phyloP scores from a whole-genome alignment of 1,284 basidiomycete genomes.

The Acaromyces ingoldii region DNA sequence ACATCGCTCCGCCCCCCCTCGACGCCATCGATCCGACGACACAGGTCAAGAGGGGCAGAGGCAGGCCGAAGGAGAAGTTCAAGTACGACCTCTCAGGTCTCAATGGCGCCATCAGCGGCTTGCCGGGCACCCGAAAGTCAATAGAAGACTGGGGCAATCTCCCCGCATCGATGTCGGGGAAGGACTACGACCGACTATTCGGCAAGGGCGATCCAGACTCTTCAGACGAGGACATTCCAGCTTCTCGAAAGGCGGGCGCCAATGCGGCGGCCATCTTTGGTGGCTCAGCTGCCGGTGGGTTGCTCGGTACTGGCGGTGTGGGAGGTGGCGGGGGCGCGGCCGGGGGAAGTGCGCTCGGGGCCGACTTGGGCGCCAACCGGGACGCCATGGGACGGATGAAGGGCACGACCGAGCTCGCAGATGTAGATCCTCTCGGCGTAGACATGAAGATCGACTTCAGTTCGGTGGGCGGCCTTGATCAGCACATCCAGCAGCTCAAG shows the following conservation, averaged over 20 bases:
- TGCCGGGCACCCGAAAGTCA: slow-evolving; percentile 33
- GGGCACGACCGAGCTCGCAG: slow-evolving; percentile 67
- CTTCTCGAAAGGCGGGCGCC: slow-evolving; percentile 18
- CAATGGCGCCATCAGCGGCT: slow-evolving; percentile 14
- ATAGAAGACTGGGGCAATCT: slow-evolving; percentile 37
- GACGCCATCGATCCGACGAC: neutral
- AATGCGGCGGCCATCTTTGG: slow-evolving; percentile 13
- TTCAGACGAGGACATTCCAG: slow-evolving; percentile 41
- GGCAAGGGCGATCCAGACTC: slow-evolving; percentile 41
- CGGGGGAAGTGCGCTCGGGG: slow-evolving; percentile 22
- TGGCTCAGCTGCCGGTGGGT: slow-evolving; percentile 17
- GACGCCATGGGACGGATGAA: slow-evolving; percentile 30
- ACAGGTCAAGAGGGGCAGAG: neutral
- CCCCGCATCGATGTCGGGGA: slow-evolving; percentile 42
- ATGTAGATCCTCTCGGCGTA: slow-evolving; percentile 90
- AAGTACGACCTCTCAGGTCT: slow-evolving; percentile 9
- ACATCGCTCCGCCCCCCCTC: slow-evolving; percentile 42
- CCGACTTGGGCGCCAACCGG: slow-evolving; percentile 10
- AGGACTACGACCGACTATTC: slow-evolving; percentile 45
- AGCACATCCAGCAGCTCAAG: slow-evolving; percentile 93
- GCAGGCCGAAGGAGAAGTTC: no score
- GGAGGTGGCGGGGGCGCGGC: slow-evolving; percentile 13
- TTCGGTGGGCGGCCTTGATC: slow-evolving; percentile 92
- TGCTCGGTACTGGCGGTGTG: slow-evolving; percentile 30
- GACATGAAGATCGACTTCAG: slow-evolving; percentile 92